Evolutionary conservation across 371 early-diverging fungal genomes (phyloP), one percentile per base, ranked within the genome.

Genomic region (Nematocida displodere): DNA sequence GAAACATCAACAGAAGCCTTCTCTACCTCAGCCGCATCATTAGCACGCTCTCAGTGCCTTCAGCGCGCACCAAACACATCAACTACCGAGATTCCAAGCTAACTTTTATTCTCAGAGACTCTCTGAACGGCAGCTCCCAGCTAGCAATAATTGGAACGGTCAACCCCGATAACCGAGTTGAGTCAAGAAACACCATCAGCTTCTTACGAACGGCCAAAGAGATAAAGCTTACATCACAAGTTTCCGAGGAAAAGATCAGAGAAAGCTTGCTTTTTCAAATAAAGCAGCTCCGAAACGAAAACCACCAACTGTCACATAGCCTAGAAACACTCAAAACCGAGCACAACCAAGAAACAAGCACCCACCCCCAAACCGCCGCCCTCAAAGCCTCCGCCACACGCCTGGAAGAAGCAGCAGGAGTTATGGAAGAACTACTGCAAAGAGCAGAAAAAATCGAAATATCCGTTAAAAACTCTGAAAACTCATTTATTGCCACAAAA

Each of bases 51-150:
- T 85, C 86, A 67, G 20, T 24, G 11, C 26, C 64, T 20, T 85
- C 86, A 59, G 81, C 85, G 17, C 82, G 81, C 36, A 80, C 86
- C 2, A 64, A 82, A 20, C 88, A 88, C 80, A 81, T 89, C 20
- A 87, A 88, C 20, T 89, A 89, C 77, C 83, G 89, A 53, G 88
- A 89, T 80, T 86, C 86, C 2, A 87, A 88, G 85, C 86, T 89
- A 82, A 89, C 89, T 17, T 84, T 82, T 39, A 81, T 89, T 33
- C 77, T 89, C 31, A 80, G 87, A 48, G 89, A 89, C 78, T 86
- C 87, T 7, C 80, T 89, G 1, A 88, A 88, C 15, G 89, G 89
- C 36, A 87, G 88, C 76, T 86, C 87, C 77, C 87, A 87, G 77
- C 87, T 89, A 1, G 83, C 86, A 22, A 87, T 89, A 83, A 85